Base-by-base conservation (phyloP, 495 filamentous ascomycete species). In the Cenococcum geophilum region DNA sequence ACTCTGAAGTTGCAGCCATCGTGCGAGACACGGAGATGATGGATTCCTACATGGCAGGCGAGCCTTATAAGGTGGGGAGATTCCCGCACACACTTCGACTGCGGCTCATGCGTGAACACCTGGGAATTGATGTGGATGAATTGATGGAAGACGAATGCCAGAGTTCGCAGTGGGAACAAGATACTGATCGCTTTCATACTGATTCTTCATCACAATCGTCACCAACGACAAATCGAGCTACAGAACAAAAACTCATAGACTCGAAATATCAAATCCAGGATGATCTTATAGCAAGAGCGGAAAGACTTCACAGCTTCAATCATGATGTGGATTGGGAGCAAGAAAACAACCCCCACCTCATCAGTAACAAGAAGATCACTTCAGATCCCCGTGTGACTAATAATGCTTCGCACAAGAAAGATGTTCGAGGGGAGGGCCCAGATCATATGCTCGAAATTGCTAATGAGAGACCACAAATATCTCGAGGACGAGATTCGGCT, bases 21-120 rank as follows among this genome's bases (percentile, higher is more conserved):
- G 89, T 99, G 42, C 82, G 92, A 50, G 93, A 99, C 74, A 95
- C 89, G 0, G 91, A 96, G 67, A 90, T 96, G 85, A 83, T 97
- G 54, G 86, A 84, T 80, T 96, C 91, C 16, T 89, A 82, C 49
- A 97, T 99, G 93, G 89, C 82, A 45, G 91, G 90, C 12, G 78
- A 86, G 62, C 86, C 89, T 9, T 98, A 92, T 68, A 82, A 87
- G 16, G 95, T 97, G 47, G 93, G 92, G 27, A 80, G 88, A 27
- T 98, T 96, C 72, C 87, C 93, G 18, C 92, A 97, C 70, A 93
- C 91, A 0, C 82, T 98, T 62, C 88, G 93, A 2, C 86, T 96
- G 79, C 84, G 95, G 43, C 76, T 99, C 49, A 97, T 97, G 93
- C 83, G 93, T 62, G 93, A 99, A 74, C 93, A 99, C 79, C 80